These are phyloP conservation scores for Chrysoporthe austroafricana DNA, from an alignment of 2,329 filamentous ascomycete genomes.

Conservation along the genomic window DNA sequence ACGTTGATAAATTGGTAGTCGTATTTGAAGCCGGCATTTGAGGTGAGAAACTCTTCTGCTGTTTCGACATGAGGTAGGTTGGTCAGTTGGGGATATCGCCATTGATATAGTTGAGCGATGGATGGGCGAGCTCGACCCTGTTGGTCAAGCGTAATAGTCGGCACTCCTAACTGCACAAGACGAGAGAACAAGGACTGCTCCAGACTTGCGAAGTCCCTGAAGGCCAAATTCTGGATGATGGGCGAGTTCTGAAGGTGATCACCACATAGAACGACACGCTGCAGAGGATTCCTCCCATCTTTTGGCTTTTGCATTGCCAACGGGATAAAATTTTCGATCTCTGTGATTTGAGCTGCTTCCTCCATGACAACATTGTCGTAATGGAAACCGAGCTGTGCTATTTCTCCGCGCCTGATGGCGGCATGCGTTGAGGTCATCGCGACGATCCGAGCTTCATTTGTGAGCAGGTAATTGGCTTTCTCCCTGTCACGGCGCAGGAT, in stretches of 20 bases:
- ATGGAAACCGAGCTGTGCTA: slow-evolving; percentile 88
- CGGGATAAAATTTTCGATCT: slow-evolving; percentile 96
- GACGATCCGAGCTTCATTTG: slow-evolving; percentile 94
- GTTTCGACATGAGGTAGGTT: slow-evolving; percentile 77
- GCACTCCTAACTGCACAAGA: slow-evolving; percentile 89
- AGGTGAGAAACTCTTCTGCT: slow-evolving; percentile 71
- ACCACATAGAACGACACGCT: slow-evolving; percentile 88
- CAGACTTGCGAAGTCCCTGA: slow-evolving; percentile 92
- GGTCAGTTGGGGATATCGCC: slow-evolving; percentile 83
- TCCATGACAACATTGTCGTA: slow-evolving; percentile 99
- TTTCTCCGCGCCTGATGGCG: slow-evolving; percentile 90
- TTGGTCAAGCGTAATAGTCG: slow-evolving; percentile 85
- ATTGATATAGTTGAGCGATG: slow-evolving; percentile 88
- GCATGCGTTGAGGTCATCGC: slow-evolving; percentile 99
- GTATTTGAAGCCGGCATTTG: slow-evolving; percentile 90
- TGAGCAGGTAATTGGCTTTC: slow-evolving; percentile 93
- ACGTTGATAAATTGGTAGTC: slow-evolving; percentile 98
- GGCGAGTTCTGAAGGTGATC: slow-evolving; percentile 98
- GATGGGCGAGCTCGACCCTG: slow-evolving; percentile 89
- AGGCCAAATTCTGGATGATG: slow-evolving; percentile 91
- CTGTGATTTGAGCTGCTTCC: slow-evolving; percentile 96
- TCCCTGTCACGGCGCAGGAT: slow-evolving; percentile 86
- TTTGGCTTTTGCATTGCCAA: slow-evolving; percentile 85
- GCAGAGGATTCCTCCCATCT: slow-evolving; percentile 73
- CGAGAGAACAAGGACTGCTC: slow-evolving; percentile 95